Base-by-base conservation (phyloP, 768 basidiomycete species). In the Suillus brevipes region DNA sequence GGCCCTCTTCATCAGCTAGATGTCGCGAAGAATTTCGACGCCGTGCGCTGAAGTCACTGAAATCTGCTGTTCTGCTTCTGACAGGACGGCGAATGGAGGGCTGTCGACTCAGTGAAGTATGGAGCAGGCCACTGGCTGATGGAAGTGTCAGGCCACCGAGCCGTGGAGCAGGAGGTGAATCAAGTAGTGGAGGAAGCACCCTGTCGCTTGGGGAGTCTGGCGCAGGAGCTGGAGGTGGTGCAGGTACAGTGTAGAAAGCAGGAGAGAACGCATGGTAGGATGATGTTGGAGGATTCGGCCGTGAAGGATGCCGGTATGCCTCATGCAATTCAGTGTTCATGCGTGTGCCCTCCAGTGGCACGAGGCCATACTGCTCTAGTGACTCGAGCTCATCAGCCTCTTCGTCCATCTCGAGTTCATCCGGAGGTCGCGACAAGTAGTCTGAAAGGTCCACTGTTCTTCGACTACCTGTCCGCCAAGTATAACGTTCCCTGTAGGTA, bases 31-130 rank as follows among this genome's bases (percentile, higher is more conserved):
- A 77, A 20, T 84, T 84, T 60, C 91, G 84, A 37, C 90, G 85
- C 14, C 86, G 86, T 28, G 84, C 74, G 0, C 90, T 88, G 67
- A 89, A 91, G 34, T 92, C 90, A 70, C 83, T 87, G 73, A 92
- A 91, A 67, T 92, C 90, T 16, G 85, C 80, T 16, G 85, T 80
- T 40, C 89, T 79, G 36, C 83, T 82, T 6, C 82, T 80, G 38
- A 78, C 70, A 2, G 85, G 80, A 28, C 89, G 88, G 34, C 89
- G 88, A 56, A 89, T 79, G 25, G 88, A 86, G 0, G 85, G 75
- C 66, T 88, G 87, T 40, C 90, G 85, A 20, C 81, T 77, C 20
- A 89, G 75, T 7, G 74, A 71, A 12, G 77, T 67, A 42, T 76
- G 75, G 40, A 70, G 14, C 25, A 70, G 66, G 20, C 73, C 73